Percentiles rank a stretch among this genome's conserved stretches.
phyloP scores from a whole-genome alignment of 257 asterid species.

The Verbena officinalis region DNA sequence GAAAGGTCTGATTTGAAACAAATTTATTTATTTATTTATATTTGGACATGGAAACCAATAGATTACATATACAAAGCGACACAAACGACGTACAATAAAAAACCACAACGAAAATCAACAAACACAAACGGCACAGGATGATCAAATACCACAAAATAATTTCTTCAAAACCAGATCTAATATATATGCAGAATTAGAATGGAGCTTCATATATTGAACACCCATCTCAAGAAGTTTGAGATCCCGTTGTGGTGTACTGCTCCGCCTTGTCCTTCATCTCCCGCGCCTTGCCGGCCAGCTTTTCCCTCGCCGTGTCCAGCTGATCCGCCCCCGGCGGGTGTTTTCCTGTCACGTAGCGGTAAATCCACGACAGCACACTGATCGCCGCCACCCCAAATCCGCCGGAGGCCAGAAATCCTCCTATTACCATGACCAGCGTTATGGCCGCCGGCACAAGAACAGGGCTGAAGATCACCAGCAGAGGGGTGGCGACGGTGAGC shows the following conservation, averaged over 20 bases:
- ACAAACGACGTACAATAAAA: not conserved
- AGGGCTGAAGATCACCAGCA: conserved; percentile 80
- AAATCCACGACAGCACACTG: conserved; percentile 66
- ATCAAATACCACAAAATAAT: conserved; percentile 1
- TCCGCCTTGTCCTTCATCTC: conserved; percentile 66
- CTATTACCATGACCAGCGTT: conserved; percentile 41
- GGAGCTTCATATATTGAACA: not conserved
- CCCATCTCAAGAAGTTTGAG: conserved; percentile 1
- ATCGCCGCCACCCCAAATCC: conserved; percentile 74
- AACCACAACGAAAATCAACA: not conserved
- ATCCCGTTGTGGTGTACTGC: conserved; percentile 7
- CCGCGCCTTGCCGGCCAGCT: conserved; percentile 51
- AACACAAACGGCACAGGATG: not conserved
- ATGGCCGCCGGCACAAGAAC: conserved; percentile 68
- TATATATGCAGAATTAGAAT: not conserved
- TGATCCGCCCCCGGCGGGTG: conserved; percentile 53
- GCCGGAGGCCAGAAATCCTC: conserved; percentile 68
- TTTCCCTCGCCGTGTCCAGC: conserved; percentile 51
- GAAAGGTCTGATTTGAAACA: no score
- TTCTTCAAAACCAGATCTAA: not conserved
- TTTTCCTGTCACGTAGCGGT: conserved; percentile 58
- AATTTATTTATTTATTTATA: no score
- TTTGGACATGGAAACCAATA: no score
- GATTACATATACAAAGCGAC: not conserved
- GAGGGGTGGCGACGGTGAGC: conserved; percentile 62